Evolutionary conservation across 2,329 filamentous ascomycete genomes (phyloP).

Genomic region (Raffaelea albimanens): DNA sequence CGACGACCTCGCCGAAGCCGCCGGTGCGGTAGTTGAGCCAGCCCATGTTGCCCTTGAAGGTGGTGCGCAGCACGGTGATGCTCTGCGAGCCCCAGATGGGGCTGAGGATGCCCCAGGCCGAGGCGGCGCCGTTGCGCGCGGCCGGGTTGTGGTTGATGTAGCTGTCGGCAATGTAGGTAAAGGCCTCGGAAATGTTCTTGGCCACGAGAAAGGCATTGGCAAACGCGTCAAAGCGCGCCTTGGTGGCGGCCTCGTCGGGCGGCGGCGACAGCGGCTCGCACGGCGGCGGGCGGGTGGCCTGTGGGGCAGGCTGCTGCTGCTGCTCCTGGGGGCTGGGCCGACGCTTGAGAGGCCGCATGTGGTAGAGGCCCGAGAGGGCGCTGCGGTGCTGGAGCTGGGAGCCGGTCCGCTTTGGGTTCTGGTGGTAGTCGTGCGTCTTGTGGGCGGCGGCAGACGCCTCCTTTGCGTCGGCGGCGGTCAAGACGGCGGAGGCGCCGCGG

Average conservation of each 20-base stretch:
- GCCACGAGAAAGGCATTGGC: conserved; percentile 16
- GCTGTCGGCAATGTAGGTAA: conserved; percentile 16
- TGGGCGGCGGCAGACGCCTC: too few relatives aligned
- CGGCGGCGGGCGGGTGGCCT: background rate
- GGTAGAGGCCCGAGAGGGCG: too few relatives aligned
- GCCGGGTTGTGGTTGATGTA: conserved; percentile 18
- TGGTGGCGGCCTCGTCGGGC: conserved; percentile 14
- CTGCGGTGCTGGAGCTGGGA: too few relatives aligned
- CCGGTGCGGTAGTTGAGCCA: conserved; percentile 17
- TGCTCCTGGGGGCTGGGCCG: too few relatives aligned
- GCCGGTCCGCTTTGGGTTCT: too few relatives aligned
- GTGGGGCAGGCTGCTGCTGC: background rate
- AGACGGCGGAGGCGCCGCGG: too few relatives aligned
- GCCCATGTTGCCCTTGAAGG: conserved; percentile 14
- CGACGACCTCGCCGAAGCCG: conserved; percentile 14
- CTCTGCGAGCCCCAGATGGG: conserved; percentile 16
- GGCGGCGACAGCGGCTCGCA: conserved; percentile 13
- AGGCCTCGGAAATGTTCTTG: conserved; percentile 17
- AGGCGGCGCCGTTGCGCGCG: conserved; percentile 15
- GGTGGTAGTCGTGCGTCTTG: too few relatives aligned
- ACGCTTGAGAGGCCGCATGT: too few relatives aligned
- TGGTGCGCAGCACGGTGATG: conserved; percentile 17
- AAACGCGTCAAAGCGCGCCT: conserved; percentile 16
- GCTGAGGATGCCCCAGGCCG: conserved; percentile 15
- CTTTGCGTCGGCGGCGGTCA: too few relatives aligned